phyloP scores from a whole-genome alignment of 352 stramenopile genomes.

The Lagenidium giganteum region DNA sequence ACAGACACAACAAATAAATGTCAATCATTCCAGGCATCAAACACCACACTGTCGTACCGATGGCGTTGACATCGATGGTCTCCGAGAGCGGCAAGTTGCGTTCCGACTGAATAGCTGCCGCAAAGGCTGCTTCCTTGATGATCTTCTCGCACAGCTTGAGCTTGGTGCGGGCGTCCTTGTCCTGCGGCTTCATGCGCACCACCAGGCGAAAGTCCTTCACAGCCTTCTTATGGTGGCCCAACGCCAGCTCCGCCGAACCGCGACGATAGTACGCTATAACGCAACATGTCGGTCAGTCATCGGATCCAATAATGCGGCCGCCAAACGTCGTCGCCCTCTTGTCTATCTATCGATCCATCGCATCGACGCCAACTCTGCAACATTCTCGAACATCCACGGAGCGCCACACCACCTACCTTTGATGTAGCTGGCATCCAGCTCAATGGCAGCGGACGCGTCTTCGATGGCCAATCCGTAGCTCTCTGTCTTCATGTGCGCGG shows the following conservation, averaged over 20 bases:
- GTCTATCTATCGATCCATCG: neutral
- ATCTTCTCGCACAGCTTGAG: slow-evolving; percentile 96
- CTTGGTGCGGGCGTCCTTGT: slow-evolving; percentile 91
- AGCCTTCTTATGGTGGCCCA: slow-evolving; percentile 96
- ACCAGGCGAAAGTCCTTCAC: slow-evolving; percentile 97
- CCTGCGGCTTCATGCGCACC: slow-evolving; percentile 93
- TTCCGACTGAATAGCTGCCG: slow-evolving; percentile 95
- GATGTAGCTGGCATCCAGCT: slow-evolving; percentile 92
- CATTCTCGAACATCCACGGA: neutral
- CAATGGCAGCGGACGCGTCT: slow-evolving; percentile 94
- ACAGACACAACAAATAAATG: slow-evolving; percentile 1
- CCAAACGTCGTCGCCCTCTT: too few species aligned
- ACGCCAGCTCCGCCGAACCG: slow-evolving; percentile 94
- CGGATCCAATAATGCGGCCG: neutral
- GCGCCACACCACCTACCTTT: slow-evolving; percentile 74
- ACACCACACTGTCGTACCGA: slow-evolving; percentile 30
- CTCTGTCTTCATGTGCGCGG: slow-evolving; percentile 98
- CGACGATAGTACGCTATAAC: slow-evolving; percentile 97
- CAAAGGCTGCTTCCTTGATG: slow-evolving; percentile 95
- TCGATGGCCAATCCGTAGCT: slow-evolving; percentile 97
- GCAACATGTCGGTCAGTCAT: too few species aligned
- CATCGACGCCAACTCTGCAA: neutral
- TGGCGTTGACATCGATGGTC: slow-evolving; percentile 87
- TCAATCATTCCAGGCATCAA: too few species aligned
- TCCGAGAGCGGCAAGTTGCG: slow-evolving; percentile 90